These are phyloP conservation scores for Isoetes engelmannii DNA, from an alignment of 83 land plant species.

Conservation along the genomic window DNA sequence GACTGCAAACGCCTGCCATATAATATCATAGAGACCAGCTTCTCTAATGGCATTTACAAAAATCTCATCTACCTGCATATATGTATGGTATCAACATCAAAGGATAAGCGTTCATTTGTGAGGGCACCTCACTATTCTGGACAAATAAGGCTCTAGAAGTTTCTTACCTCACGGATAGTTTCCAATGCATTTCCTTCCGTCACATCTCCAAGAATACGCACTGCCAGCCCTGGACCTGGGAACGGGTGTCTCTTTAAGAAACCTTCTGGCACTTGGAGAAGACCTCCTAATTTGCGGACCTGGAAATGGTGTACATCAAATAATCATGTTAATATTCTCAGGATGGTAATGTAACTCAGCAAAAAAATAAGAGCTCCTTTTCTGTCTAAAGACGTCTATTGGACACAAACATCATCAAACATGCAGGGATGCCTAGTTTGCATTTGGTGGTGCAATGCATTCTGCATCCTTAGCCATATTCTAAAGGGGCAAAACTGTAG, in stretches of 20 bases:
- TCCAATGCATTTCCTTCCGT: constrained; percentile 88
- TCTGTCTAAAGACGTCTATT: too few relatives aligned
- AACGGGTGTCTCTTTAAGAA: constrained; percentile 96
- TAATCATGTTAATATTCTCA: too few relatives aligned
- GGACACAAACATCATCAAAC: too few relatives aligned
- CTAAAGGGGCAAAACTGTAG: too few relatives aligned
- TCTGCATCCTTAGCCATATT: too few relatives aligned
- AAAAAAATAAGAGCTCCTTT: too few relatives aligned
- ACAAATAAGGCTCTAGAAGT: not conserved
- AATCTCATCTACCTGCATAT: constrained; percentile 78
- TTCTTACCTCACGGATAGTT: constrained; percentile 61
- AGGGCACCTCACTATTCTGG: too few relatives aligned
- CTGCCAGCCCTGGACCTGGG: constrained; percentile 98
- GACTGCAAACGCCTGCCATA: constrained; percentile 99
- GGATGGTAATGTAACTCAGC: too few relatives aligned
- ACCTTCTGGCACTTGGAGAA: constrained; percentile 60
- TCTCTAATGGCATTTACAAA: constrained; percentile 73
- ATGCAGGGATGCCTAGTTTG: too few relatives aligned
- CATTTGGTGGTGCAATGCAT: too few relatives aligned
- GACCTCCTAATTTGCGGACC: constrained; percentile 74
- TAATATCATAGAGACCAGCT: constrained; percentile 82
- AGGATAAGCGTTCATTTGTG: too few relatives aligned
- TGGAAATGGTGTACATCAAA: constrained; percentile 9
- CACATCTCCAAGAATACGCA: constrained; percentile 84
- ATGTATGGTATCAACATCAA: not conserved